Evolutionary conservation across 306 rosid species (phyloP).

Genomic region (Acacia acuminata): DNA sequence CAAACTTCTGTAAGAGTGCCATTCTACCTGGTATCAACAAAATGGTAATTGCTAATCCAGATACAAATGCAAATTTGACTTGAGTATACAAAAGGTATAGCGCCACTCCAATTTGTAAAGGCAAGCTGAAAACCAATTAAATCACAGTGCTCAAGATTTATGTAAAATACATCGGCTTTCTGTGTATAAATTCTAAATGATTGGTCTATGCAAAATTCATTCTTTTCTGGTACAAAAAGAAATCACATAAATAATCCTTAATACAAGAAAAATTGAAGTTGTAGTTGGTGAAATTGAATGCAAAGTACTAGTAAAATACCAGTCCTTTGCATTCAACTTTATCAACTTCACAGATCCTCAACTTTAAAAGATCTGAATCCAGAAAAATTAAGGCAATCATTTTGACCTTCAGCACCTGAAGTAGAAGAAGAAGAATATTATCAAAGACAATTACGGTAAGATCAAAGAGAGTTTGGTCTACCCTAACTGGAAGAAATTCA

Average conservation of each 20-base stretch:
- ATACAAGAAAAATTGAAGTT: background rate
- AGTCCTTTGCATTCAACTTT: background rate
- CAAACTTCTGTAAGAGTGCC: background rate
- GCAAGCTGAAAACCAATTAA: constrained; percentile 74
- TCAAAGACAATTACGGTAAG: background rate
- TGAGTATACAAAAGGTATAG: constrained; percentile 83
- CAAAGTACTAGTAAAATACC: background rate
- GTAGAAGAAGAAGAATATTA: constrained; percentile 5
- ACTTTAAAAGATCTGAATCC: background rate
- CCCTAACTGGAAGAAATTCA: constrained; percentile 20
- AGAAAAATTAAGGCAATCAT: background rate
- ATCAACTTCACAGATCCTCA: background rate
- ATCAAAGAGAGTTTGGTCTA: constrained; percentile 3
- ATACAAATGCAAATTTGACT: constrained; percentile 91
- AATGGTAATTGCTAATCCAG: constrained; percentile 87
- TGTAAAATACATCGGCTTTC: constrained; percentile 1
- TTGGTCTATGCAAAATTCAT: constrained; percentile 6
- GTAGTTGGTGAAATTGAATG: background rate
- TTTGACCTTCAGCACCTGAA: constrained; percentile 6
- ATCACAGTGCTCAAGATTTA: constrained; percentile 25
- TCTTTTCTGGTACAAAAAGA: background rate
- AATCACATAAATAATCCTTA: constrained; percentile 1
- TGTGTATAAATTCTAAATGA: background rate
- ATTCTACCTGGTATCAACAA: constrained; percentile 88
- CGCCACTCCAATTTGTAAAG: constrained; percentile 94